These are phyloP conservation scores for Cylindrodendrum hubeiense DNA, from an alignment of 2,329 filamentous ascomycete species.

Conservation along the genomic window DNA sequence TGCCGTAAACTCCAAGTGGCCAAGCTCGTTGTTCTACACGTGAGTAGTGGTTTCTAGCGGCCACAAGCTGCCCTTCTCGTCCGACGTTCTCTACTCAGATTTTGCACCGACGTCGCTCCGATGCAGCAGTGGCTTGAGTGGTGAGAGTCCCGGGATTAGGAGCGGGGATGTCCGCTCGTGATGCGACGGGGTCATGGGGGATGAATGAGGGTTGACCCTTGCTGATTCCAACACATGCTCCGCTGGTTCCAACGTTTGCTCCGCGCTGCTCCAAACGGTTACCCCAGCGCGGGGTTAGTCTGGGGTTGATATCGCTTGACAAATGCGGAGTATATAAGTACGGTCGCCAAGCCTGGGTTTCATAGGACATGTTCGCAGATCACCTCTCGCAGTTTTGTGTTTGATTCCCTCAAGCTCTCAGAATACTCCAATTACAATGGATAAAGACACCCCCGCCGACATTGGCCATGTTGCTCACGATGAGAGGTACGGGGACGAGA, in stretches of 20 bases:
- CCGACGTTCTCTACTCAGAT: no score
- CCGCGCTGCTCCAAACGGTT: no score
- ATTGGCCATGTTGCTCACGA: constrained; percentile 18
- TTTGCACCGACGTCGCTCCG: no score
- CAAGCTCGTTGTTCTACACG: no score
- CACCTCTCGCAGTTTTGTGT: background rate
- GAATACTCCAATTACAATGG: constrained; percentile 6
- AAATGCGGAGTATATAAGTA: background rate
- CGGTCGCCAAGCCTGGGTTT: background rate
- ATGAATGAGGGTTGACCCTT: background rate
- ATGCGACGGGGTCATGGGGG: no score
- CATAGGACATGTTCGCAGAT: background rate
- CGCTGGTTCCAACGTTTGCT: background rate
- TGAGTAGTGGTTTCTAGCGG: no score
- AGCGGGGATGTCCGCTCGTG: background rate
- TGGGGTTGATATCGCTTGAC: background rate
- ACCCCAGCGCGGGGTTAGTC: background rate
- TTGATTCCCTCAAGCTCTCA: background rate
- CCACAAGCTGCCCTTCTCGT: no score
- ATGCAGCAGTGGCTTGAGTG: no score
- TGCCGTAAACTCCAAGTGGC: no score
- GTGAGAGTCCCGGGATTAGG: no score
- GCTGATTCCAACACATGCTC: background rate
- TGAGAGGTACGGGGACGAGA: no score
- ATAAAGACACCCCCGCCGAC: constrained; percentile 12